Evolutionary conservation across 1,284 basidiomycete genomes (phyloP), one percentile per base, ranked within the genome.

Genomic region (Sparassis latifolia): DNA sequence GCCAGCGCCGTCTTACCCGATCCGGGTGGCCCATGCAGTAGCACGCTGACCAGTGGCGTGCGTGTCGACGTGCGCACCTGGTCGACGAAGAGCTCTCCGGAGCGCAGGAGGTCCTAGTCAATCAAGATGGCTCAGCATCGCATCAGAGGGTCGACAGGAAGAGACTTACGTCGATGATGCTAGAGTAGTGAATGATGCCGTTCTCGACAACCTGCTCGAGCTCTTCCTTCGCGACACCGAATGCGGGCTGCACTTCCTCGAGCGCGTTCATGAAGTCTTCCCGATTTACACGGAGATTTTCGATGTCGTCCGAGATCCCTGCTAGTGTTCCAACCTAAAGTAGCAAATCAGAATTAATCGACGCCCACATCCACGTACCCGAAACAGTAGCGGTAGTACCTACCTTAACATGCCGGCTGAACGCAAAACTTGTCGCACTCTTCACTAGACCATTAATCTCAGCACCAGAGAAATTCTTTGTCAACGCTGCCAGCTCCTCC

Each of bases 381-480:
- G 40, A 33, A 7, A 5, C 30, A 48, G 28, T 10, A 42, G 6
- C 10, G 12, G 2, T 5, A 47, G 35, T 29, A 45, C 52, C 5
- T 49, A 80, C 84, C 73, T 97, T 98, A 63, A 98, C 93, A 68
- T 98, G 96, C 48, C 96, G 79, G 64, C 93, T 97, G 75, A 99
- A 97, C 10, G 97, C 96, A 64, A 97, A 99, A 79, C 88, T 92
- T 1, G 97, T 96, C 33, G 96, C 97, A 61, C 92, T 96, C 78
- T 98, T 99, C 66, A 99, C 90, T 48, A 99, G 75, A 64, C 97
- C 97, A 49, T 84, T 84, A 55, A 99, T 91, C 71, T 99, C 97
- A 10, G 97, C 97, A 56, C 97, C 97, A 3, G 89, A 93, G 66
- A 98, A 99, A 75, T 99, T 99, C 78, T 98, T 99, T 47, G 96